These are phyloP conservation scores for Basidiobolus meristosporus DNA, from an alignment of 371 early-diverging fungal genomes.

Conservation along the genomic window DNA sequence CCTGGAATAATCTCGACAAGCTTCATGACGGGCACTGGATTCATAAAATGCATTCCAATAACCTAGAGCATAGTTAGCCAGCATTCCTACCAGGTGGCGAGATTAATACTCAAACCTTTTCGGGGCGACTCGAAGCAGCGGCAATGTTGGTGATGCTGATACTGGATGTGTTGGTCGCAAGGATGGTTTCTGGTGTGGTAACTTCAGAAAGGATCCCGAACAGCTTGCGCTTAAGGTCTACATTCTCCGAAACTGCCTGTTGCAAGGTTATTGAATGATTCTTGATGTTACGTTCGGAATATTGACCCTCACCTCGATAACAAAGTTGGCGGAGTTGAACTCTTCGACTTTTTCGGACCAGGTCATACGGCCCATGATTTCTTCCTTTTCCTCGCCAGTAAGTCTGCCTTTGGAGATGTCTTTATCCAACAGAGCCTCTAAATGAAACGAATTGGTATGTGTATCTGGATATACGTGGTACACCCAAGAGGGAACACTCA, in stretches of 20 bases:
- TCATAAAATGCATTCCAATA: slow-evolving; percentile 88
- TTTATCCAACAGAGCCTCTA: slow-evolving; percentile 72
- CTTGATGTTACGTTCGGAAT: too few species aligned
- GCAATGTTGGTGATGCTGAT: slow-evolving; percentile 94
- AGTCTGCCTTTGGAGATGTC: slow-evolving; percentile 75
- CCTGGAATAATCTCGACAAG: slow-evolving; percentile 94
- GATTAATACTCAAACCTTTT: slow-evolving; percentile 15
- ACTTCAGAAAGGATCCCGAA: slow-evolving; percentile 57
- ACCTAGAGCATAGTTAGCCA: slow-evolving; percentile 15
- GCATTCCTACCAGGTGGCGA: neutral
- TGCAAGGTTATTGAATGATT: too few species aligned
- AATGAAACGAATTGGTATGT: neutral
- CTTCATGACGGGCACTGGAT: slow-evolving; percentile 95
- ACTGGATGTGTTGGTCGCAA: slow-evolving; percentile 89
- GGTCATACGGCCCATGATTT: slow-evolving; percentile 40
- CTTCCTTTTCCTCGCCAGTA: slow-evolving; percentile 53
- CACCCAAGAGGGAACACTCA: slow-evolving; percentile 8
- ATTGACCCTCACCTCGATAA: too few species aligned
- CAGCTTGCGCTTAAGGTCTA: slow-evolving; percentile 65
- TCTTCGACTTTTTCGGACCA: slow-evolving; percentile 29
- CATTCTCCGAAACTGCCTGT: slow-evolving; percentile 90
- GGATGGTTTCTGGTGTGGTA: slow-evolving; percentile 53
- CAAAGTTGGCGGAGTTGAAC: slow-evolving; percentile 53
- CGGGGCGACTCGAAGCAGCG: slow-evolving; percentile 63
- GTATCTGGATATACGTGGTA: neutral